These are phyloP conservation scores for Arctium minus DNA, from an alignment of 129 eudicot species.

Conservation along the genomic window DNA sequence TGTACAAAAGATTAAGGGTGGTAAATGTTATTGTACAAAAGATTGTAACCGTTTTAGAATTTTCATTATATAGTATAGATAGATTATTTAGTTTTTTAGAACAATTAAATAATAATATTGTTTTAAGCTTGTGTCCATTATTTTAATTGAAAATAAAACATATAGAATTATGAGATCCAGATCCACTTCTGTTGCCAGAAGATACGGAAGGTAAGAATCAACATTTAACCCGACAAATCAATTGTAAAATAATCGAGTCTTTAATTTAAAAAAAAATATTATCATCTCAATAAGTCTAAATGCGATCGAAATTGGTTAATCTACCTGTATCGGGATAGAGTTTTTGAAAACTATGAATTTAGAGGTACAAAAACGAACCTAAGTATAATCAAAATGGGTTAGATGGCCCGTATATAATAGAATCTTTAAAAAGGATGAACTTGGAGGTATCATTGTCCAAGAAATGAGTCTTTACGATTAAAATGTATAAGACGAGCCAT, in stretches of 20 bases:
- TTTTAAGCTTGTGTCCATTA: not conserved
- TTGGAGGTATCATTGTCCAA: no score
- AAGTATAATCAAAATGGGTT: not conserved
- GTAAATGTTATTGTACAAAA: no score
- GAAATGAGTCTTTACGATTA: no score
- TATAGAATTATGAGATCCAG: slow-evolving; percentile 16
- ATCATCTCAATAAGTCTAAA: not conserved
- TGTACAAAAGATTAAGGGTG: no score
- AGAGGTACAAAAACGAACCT: not conserved
- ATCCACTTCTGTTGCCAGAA: slow-evolving; percentile 25
- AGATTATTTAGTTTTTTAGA: no score
- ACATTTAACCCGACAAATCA: not conserved
- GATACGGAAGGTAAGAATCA: slow-evolving; percentile 10
- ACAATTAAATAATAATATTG: not conserved
- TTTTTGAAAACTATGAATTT: not conserved
- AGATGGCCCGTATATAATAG: no score
- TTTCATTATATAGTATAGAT: no score
- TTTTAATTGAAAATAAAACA: not conserved
- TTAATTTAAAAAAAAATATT: not conserved
- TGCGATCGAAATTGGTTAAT: no score
- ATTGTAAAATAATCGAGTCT: not conserved
- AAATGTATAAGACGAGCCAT: no score
- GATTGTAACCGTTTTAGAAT: no score
- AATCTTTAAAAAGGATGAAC: no score
- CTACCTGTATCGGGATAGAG: no score